Base-by-base conservation (phyloP, 2,329 filamentous ascomycete genomes). In the Diaporthe sp. region DNA sequence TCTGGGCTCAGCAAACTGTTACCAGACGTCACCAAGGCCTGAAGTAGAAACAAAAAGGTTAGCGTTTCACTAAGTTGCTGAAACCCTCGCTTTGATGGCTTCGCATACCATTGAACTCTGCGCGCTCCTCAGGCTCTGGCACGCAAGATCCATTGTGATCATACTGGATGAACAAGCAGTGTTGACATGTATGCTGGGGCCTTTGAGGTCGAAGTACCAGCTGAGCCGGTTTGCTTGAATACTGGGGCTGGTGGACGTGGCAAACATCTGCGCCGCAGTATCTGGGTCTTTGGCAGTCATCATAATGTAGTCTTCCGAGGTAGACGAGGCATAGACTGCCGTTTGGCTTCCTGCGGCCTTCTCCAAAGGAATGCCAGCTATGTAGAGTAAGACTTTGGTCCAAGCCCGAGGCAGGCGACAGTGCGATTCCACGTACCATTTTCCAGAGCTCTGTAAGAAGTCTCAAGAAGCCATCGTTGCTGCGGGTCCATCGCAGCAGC, bases 171-270 rank as follows among this genome's bases (percentile, higher is more conserved):
- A 85, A 74, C 84, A 86, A 12, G 82, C 84, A 15, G 84, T 83
- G 66, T 85, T 81, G 15, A 85, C 75, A 17, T 82, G 81, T 54
- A 83, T 78, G 74, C 82, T 84, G 0, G 83, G 80, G 0, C 84
- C 84, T 7, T 76, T 77, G 50, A 84, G 75, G 67, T 86, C 80
- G 50, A 84, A 86, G 71, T 81, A 85, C 80, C 82, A 87, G 50
- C 82, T 84, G 12, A 85, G 77, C 1, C 85, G 81, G 74, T 87
- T 87, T 0, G 85, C 55, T 81, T 84, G 1, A 80, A 80, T 1
- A 81, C 78, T 40, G 83, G 84, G 1, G 79, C 78, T 7, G 28
- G 78, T 35, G 17, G 54, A 35, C 30, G 54, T 58, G 8, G 54
- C 30, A 8, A 58, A 35, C 19, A 22, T 22, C 7, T 22, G 2